These are phyloP conservation scores for Verticillium zaregamsianum DNA, from an alignment of 2,329 filamentous ascomycete species.

Conservation along the genomic window DNA sequence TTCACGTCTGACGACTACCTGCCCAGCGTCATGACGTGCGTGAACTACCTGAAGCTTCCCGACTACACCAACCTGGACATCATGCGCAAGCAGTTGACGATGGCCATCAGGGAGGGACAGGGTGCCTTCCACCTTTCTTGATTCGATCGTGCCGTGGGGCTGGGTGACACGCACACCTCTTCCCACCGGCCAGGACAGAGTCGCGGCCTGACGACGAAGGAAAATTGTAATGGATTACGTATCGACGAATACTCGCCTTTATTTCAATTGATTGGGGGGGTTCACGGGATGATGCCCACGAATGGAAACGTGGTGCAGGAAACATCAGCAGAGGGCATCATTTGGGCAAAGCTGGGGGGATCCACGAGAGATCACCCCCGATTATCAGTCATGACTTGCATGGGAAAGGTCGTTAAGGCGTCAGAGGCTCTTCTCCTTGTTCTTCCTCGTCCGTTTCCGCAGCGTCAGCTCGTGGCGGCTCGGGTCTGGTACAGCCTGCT, in stretches of 20 bases:
- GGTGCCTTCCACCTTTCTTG: constrained; percentile 95
- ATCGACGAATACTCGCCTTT: neutral
- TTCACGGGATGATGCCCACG: constrained; percentile 6
- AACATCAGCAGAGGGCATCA: neutral
- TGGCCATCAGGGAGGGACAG: constrained; percentile 91
- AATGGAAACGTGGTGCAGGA: constrained; percentile 3
- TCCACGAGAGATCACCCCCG: neutral
- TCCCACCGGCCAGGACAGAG: neutral
- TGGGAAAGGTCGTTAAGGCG: constrained; percentile 15
- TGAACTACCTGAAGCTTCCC: constrained; percentile 97
- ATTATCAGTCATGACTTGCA: constrained; percentile 9
- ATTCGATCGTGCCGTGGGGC: neutral
- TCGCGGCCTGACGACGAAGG: neutral
- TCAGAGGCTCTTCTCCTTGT: constrained; percentile 7
- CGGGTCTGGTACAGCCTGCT: neutral
- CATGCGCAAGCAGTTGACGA: constrained; percentile 73
- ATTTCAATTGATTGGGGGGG: constrained; percentile 1
- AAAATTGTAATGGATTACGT: neutral
- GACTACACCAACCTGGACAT: constrained; percentile 80
- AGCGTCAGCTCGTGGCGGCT: no score
- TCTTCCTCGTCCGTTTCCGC: neutral
- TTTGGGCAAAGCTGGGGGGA: constrained; percentile 7
- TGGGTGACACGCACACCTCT: no score
- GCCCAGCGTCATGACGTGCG: constrained; percentile 99
- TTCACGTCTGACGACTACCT: constrained; percentile 95